phyloP scores from a whole-genome alignment of 371 early-diverging fungal species.

The Circinella minor region DNA sequence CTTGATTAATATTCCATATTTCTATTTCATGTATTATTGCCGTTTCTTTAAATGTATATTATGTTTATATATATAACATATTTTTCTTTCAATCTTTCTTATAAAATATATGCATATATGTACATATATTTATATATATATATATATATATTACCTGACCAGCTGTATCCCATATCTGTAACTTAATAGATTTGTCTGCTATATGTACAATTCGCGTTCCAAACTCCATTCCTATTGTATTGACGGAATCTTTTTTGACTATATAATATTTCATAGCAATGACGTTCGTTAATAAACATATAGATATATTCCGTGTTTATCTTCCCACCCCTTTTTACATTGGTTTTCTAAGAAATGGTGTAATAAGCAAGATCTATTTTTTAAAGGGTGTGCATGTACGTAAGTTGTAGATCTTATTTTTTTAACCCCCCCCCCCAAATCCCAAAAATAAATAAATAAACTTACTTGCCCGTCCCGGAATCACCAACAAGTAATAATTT shows the following conservation, averaged over 20 bases:
- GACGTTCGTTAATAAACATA: no score
- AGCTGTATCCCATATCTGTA: constrained; percentile 90
- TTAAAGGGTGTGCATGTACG: constrained; percentile 5
- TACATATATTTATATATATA: constrained; percentile 2
- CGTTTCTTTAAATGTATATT: no score
- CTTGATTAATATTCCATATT: no score
- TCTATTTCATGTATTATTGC: no score
- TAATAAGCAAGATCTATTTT: constrained; percentile 63
- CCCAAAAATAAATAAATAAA: neutral
- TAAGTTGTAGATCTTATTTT: neutral
- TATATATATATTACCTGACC: constrained; percentile 62
- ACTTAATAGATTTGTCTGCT: constrained; percentile 67
- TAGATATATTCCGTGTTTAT: no score
- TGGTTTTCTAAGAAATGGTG: constrained; percentile 71
- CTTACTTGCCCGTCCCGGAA: constrained; percentile 70
- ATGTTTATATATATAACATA: no score
- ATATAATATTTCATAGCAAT: neutral
- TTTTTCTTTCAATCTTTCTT: no score
- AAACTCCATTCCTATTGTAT: constrained; percentile 76
- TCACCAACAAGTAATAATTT: constrained; percentile 68
- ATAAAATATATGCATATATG: neutral
- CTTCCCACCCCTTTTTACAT: constrained; percentile 35
- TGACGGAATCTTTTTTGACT: constrained; percentile 68
- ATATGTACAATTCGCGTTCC: constrained; percentile 70
- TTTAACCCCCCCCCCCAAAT: neutral